phyloP scores from a whole-genome alignment of 1,284 basidiomycete genomes.

The Boletellus deceptivus region DNA sequence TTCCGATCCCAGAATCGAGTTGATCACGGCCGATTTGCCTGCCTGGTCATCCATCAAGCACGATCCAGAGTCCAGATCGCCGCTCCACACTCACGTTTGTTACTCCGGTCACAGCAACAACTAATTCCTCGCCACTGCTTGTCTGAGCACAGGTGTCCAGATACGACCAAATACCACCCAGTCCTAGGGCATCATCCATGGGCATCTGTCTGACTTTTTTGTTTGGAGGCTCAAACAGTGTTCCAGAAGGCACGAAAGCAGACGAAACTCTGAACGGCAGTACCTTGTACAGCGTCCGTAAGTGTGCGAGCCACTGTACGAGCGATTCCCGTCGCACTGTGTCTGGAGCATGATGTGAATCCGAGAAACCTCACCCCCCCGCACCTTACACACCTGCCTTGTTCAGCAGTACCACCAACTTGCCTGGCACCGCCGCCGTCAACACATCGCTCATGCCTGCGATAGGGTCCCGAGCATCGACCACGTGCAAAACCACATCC shows the following conservation, averaged over 20 bases:
- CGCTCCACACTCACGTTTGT: slow-evolving; percentile 56
- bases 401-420: slow-evolving; percentile 75
- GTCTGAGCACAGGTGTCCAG: slow-evolving; percentile 47
- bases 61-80: slow-evolving; percentile 1
- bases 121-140: slow-evolving; percentile 47
- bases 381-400: slow-evolving; percentile 71
- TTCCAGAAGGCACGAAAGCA: slow-evolving; percentile 53
- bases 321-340: slow-evolving; percentile 82
- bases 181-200: slow-evolving; percentile 58
- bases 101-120: slow-evolving; percentile 73
- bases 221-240: slow-evolving; percentile 29
- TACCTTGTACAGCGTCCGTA: slow-evolving; percentile 71
- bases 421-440: slow-evolving; percentile 38
- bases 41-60: slow-evolving; percentile 40
- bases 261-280: slow-evolving; percentile 81
- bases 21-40: slow-evolving; percentile 83
- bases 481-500: slow-evolving; percentile 81
- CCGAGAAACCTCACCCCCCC: slow-evolving; percentile 1
- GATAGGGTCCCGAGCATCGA: slow-evolving; percentile 82
- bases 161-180: slow-evolving; percentile 45
- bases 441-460: slow-evolving; percentile 31
- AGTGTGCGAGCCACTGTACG: slow-evolving; percentile 69
- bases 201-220: slow-evolving; percentile 40
- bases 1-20: slow-evolving; percentile 63
- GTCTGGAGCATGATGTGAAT: slow-evolving; percentile 48